phyloP scores from a whole-genome alignment of 2,329 filamentous ascomycete genomes.

The Calonectria pseudoturangicola region DNA sequence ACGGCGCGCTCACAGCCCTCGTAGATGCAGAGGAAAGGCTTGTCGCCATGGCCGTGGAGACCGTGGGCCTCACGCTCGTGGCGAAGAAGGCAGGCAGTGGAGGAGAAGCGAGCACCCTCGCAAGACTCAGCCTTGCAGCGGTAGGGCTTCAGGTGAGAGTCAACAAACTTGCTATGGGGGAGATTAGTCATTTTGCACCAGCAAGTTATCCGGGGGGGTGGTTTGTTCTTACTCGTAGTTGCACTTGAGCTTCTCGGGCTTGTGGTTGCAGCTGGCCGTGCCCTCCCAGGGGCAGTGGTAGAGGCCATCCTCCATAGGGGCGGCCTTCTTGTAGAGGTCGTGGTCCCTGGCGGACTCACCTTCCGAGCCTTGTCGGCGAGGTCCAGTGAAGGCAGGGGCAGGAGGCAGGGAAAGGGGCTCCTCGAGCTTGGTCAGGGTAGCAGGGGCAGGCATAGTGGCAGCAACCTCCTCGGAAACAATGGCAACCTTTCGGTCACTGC shows the following conservation, averaged over 20 bases:
- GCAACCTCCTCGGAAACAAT: slow-evolving; percentile 55
- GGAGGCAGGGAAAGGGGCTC: slow-evolving; percentile 57
- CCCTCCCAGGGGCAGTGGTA: slow-evolving; percentile 95
- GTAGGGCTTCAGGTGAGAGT: slow-evolving; percentile 97
- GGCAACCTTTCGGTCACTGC: slow-evolving; percentile 58
- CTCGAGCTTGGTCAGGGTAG: slow-evolving; percentile 53
- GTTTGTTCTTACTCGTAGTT: slow-evolving; percentile 91
- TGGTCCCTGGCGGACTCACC: slow-evolving; percentile 79
- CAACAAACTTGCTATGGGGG: slow-evolving; percentile 88
- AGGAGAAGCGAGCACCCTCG: slow-evolving; percentile 92
- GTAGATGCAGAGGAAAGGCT: slow-evolving; percentile 92
- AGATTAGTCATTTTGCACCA: slow-evolving; percentile 48
- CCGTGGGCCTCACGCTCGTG: slow-evolving; percentile 97
- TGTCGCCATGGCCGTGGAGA: slow-evolving; percentile 94
- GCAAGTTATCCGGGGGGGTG: neutral
- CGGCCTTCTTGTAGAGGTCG: slow-evolving; percentile 81
- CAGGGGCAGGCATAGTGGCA: slow-evolving; percentile 44
- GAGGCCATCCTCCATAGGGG: slow-evolving; percentile 82
- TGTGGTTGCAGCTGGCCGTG: slow-evolving; percentile 85
- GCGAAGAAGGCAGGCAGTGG: slow-evolving; percentile 93
- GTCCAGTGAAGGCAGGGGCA: slow-evolving; percentile 63
- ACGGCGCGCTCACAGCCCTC: slow-evolving; percentile 89
- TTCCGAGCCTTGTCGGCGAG: slow-evolving; percentile 70
- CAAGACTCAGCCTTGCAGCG: slow-evolving; percentile 91
- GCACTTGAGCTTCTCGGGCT: slow-evolving; percentile 97